phyloP scores from a whole-genome alignment of 108 stramenopile genomes.

The Fistulifera pelliculosa region DNA sequence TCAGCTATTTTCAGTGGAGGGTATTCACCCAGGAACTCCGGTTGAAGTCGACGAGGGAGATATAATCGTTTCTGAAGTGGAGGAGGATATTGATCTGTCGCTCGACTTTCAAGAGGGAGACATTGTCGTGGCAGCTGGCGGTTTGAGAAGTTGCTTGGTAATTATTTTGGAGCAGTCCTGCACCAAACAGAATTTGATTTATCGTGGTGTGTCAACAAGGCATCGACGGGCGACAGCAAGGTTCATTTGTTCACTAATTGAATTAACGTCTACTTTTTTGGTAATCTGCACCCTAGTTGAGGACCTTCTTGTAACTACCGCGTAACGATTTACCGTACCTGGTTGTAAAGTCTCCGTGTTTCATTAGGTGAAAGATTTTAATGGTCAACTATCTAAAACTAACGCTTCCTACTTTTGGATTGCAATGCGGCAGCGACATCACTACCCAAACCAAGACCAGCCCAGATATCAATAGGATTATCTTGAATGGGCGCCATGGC shows the following conservation, averaged over 20 bases:
- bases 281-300: too few relatives aligned
- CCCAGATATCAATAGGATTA: conserved; percentile 44
- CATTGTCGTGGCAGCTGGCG: conserved; percentile 26
- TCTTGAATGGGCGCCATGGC: conserved; percentile 11
- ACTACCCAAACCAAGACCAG: conserved; percentile 52
- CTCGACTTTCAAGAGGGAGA: conserved; percentile 33
- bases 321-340: too few relatives aligned
- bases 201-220: too few relatives aligned
- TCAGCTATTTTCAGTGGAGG: conserved; percentile 38
- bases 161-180: not conserved
- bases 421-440: conserved; percentile 36
- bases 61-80: conserved; percentile 17
- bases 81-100: conserved; percentile 30
- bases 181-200: too few relatives aligned
- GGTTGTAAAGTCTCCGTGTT: too few relatives aligned
- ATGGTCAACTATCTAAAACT: not conserved
- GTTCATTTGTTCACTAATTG: too few relatives aligned
- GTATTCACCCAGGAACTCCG: conserved; percentile 19
- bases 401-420: conserved; percentile 6
- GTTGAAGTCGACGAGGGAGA: conserved; percentile 27
- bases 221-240: too few relatives aligned
- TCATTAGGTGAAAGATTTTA: too few relatives aligned
- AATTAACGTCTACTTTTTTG: too few relatives aligned
- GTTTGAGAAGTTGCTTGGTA: conserved; percentile 11
- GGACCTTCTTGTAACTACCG: too few relatives aligned